Evolutionary conservation across 495 filamentous ascomycete species (phyloP).

Genomic region (Umbilicaria muhlenbergii): DNA sequence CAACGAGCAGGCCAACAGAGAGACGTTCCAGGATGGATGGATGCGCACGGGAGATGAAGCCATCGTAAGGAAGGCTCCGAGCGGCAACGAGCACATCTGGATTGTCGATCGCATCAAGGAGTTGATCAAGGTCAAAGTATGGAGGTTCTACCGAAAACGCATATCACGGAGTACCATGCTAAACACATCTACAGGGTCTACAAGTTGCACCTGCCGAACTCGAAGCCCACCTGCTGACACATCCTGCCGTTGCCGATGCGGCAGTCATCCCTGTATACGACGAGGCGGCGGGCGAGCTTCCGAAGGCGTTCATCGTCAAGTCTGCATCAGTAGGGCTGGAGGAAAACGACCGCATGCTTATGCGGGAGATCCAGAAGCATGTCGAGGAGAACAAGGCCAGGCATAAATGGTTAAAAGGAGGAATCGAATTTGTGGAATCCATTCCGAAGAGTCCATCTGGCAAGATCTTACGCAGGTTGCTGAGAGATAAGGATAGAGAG

Average conservation of each 20-base stretch:
- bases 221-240: slow-evolving; percentile 73
- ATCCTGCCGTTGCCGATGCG: slow-evolving; percentile 67
- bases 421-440: slow-evolving; percentile 56
- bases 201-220: slow-evolving; percentile 91
- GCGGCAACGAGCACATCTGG: slow-evolving; percentile 60
- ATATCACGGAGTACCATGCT: not conserved
- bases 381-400: slow-evolving; percentile 72
- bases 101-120: slow-evolving; percentile 89
- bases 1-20: slow-evolving; percentile 66
- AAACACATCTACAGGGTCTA: slow-evolving; percentile 37
- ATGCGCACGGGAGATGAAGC: slow-evolving; percentile 81
- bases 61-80: slow-evolving; percentile 43
- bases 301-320: slow-evolving; percentile 80
- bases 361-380: slow-evolving; percentile 51
- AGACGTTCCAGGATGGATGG: slow-evolving; percentile 69
- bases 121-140: slow-evolving; percentile 83
- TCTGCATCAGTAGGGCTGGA: slow-evolving; percentile 41
- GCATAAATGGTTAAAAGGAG: slow-evolving; percentile 83
- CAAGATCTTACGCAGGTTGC: slow-evolving; percentile 71
- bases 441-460: slow-evolving; percentile 87
- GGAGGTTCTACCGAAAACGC: slow-evolving; percentile 6
- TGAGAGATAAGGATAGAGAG: slow-evolving; percentile 70
- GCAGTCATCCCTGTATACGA: slow-evolving; percentile 72
- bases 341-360: slow-evolving; percentile 40
- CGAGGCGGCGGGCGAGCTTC: slow-evolving; percentile 61